Conservation (phyloP, 2,329 filamentous ascomycete species). For the Sarocladiaceae sp. region DNA sequence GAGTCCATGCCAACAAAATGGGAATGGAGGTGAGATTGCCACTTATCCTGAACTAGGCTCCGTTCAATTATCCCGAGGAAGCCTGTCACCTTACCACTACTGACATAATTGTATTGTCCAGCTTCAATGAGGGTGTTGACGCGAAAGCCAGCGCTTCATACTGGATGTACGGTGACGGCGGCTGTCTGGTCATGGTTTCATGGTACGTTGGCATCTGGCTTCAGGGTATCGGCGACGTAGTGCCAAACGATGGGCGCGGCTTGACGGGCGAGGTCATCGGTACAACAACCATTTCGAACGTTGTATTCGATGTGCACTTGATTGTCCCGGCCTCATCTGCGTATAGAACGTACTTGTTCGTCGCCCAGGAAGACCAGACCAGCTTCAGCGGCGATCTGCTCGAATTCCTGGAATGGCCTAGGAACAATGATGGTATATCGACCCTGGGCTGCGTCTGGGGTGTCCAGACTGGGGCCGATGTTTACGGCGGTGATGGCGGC, state of each 20-base stretch:
- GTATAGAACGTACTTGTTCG: background rate
- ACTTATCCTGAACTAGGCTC: background rate
- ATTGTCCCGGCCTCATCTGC: background rate
- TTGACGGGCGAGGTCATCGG: background rate
- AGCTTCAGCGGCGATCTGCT: background rate
- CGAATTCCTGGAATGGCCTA: background rate
- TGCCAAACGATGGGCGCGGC: background rate
- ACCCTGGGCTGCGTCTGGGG: background rate
- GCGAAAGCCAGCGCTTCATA: background rate
- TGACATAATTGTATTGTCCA: background rate
- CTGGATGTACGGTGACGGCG: background rate
- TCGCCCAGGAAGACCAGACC: background rate
- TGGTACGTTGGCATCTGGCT: background rate
- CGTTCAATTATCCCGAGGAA: too few species aligned
- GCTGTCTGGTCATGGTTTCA: background rate
- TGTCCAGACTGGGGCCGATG: background rate
- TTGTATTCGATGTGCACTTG: background rate
- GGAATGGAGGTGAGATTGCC: slow-evolving; percentile 1
- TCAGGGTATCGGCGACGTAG: background rate
- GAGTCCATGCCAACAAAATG: background rate
- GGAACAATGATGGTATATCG: background rate
- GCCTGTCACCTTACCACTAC: too few species aligned
- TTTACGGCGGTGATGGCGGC: background rate
- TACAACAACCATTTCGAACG: background rate
- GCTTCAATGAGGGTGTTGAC: background rate